Percentiles rank a stretch among this genome's conserved stretches.
Evolutionary conservation across 768 basidiomycete genomes (phyloP).

Genomic region (Clavulina sp.): DNA sequence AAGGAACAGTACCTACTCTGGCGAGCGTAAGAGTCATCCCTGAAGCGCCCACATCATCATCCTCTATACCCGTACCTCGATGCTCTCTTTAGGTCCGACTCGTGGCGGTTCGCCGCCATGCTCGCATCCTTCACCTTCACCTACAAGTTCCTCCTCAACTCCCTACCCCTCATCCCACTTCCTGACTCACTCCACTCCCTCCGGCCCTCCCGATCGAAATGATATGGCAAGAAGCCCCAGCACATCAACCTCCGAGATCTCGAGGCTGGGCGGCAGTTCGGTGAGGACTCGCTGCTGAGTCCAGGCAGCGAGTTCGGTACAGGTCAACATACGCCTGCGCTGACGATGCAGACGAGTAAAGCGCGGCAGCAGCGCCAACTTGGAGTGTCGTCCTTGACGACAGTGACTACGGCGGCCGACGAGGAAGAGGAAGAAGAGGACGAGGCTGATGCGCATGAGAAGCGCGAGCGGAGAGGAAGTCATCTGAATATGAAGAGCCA

Average conservation of each 20-base stretch:
- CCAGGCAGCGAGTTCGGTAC: constrained; percentile 9
- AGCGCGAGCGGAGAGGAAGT: too few species aligned
- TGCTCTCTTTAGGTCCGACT: constrained; percentile 71
- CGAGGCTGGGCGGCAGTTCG: too few species aligned
- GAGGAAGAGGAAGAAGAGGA: background rate
- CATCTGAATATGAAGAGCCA: background rate
- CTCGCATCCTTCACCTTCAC: constrained; percentile 56
- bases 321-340: constrained; percentile 8
- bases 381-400: too few species aligned
- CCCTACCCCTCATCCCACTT: constrained; percentile 53
- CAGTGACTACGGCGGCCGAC: too few species aligned
- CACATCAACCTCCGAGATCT: too few species aligned
- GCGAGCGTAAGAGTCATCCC: too few species aligned
- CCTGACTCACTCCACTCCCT: background rate
- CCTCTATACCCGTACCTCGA: too few species aligned
- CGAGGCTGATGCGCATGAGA: background rate
- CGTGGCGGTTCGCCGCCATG: constrained; percentile 75
- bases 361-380: too few species aligned
- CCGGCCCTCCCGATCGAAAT: background rate
- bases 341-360: too few species aligned
- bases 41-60: too few species aligned
- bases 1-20: too few species aligned
- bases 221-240: background rate
- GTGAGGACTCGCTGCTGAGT: background rate
- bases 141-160: constrained; percentile 67